Evolutionary conservation across 2,329 filamentous ascomycete genomes (phyloP).

Genomic region (Epichloe sp.): DNA sequence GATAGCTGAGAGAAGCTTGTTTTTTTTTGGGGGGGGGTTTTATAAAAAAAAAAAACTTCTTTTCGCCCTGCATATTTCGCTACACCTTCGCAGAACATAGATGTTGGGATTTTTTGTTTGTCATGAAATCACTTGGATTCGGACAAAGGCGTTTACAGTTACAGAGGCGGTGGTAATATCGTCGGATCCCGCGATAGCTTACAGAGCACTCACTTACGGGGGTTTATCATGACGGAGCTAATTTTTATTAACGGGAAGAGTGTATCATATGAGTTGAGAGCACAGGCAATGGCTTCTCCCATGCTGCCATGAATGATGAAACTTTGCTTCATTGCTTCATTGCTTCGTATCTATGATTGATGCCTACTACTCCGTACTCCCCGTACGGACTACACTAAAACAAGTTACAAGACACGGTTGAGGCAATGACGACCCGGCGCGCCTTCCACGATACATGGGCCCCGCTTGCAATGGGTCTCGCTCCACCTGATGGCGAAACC

Average conservation of each 20-base stretch:
- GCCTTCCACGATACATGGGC: neutral
- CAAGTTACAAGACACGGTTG: neutral
- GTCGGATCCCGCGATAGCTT: neutral
- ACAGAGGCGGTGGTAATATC: neutral
- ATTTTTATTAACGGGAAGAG: neutral
- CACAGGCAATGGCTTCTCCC: neutral
- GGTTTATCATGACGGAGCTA: neutral
- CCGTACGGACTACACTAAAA: neutral
- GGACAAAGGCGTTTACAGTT: neutral
- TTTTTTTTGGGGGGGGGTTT: neutral
- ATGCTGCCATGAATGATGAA: neutral
- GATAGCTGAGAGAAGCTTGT: conserved; percentile 9
- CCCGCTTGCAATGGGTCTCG: neutral
- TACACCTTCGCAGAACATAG: neutral
- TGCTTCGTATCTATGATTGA: too few relatives aligned
- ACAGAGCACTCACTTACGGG: neutral
- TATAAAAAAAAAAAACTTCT: neutral
- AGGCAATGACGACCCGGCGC: neutral
- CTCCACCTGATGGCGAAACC: neutral
- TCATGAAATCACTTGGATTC: neutral
- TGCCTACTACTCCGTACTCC: too few relatives aligned
- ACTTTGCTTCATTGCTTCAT: too few relatives aligned
- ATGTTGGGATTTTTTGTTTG: neutral
- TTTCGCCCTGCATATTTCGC: neutral
- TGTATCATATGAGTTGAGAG: neutral